Evolutionary conservation across 495 filamentous ascomycete genomes (phyloP).

Genomic region (Xanthoparmelia taractica): DNA sequence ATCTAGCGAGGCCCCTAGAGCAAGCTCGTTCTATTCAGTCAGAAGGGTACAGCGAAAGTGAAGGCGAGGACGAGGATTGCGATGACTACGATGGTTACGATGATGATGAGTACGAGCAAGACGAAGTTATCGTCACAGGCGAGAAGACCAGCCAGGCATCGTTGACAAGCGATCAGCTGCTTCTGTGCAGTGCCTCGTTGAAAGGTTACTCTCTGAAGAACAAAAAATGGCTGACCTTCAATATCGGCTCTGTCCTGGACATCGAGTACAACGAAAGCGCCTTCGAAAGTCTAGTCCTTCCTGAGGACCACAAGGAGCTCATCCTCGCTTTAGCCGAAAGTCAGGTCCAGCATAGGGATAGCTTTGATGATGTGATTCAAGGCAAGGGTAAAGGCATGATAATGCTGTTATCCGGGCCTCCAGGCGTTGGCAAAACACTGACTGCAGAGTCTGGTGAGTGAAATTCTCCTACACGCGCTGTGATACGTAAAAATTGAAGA

Average conservation of each 20-base stretch:
- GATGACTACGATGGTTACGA: neutral
- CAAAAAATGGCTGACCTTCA: slow-evolving; percentile 42
- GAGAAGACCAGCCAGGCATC: neutral
- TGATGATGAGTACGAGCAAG: neutral
- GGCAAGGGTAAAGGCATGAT: slow-evolving; percentile 34
- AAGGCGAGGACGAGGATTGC: neutral
- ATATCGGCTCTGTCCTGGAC: slow-evolving; percentile 35
- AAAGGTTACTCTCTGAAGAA: slow-evolving; percentile 39
- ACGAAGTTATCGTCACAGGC: neutral
- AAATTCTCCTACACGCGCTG: neutral
- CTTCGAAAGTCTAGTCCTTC: slow-evolving; percentile 42
- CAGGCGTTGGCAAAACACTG: slow-evolving; percentile 40
- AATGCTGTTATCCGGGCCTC: slow-evolving; percentile 36
- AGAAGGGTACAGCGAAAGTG: neutral
- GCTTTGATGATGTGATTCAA: slow-evolving; percentile 50
- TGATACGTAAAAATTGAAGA: neutral
- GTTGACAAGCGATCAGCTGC: slow-evolving; percentile 14
- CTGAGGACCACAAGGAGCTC: slow-evolving; percentile 38
- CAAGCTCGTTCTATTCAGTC: slow-evolving; percentile 30
- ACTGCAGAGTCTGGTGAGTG: slow-evolving; percentile 31
- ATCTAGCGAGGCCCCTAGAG: slow-evolving; percentile 48
- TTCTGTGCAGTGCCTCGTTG: slow-evolving; percentile 26
- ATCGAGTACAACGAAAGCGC: slow-evolving; percentile 37
- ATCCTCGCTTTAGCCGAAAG: slow-evolving; percentile 46
- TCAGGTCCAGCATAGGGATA: slow-evolving; percentile 36